Evolutionary conservation across 169 alveolate species (phyloP), one percentile per base, ranked within the genome.

Genomic region (Cryptosporidium sp.): DNA sequence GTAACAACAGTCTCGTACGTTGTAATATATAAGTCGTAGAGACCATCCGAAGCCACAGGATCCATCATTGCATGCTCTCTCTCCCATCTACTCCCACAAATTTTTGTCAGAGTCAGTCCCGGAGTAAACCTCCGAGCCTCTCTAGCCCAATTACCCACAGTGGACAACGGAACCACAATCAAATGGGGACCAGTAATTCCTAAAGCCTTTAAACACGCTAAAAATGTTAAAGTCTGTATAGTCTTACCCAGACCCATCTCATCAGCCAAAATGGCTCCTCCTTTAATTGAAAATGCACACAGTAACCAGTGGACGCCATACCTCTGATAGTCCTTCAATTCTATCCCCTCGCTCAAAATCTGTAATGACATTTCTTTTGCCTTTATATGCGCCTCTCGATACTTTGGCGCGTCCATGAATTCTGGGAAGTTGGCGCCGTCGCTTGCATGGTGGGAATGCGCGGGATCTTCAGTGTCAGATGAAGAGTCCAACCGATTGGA

Each of bases 111-210:
- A 3, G 97, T 94, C 45, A 96, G 93, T 9, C 95, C 96, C 1
- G 98, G 97, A 8, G 97, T 94, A 84, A 96, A 96, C 50, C 97
- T 92, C 26, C 95, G 97, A 26, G 93, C 93, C 84, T 98, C 99
- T 61, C 98, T 95, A 84, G 96, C 93, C 99, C 99, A 98, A 92
- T 98, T 97, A 68, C 98, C 98, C 23, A 97, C 97, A 6, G 98
- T 96, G 10, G 97, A 96, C 71, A 96, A 93, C 2, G 99, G 99
- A 1, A 96, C 99, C 16, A 98, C 98, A 58, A 98, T 96, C 87
- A 98, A 91, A 93, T 96, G 98, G 3, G 99, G 99, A 18, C 97
- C 98, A 92, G 91, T 95, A 48, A 85, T 94, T 71, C 93, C 96
- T 92, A 93, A 91, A 85, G 86, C 92, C 50, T 92, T 87, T 86